phyloP scores from a whole-genome alignment of 179 eudicot species.

The Amaranthus tricolor region DNA sequence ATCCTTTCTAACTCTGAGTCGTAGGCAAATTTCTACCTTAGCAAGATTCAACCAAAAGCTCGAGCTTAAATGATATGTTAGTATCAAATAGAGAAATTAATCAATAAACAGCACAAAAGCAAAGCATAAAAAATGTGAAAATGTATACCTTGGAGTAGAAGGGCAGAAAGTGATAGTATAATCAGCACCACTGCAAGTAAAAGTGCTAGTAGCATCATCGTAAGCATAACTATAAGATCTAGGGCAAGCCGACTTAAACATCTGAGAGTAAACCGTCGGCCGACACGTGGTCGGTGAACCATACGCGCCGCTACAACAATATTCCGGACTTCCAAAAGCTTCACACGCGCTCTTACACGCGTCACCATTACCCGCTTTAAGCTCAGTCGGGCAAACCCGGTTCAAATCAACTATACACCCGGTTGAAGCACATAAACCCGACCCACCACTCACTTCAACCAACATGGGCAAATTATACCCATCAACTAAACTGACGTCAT shows the following conservation, averaged over 20 bases:
- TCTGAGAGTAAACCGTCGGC: conserved; percentile 64
- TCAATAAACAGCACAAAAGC: neutral
- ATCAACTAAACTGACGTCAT: conserved; percentile 88
- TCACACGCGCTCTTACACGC: conserved; percentile 97
- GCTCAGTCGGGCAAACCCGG: conserved; percentile 59
- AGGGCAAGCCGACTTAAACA: conserved; percentile 79
- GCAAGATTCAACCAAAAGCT: neutral
- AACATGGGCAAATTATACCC: conserved; percentile 77
- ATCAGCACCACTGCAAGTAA: conserved; percentile 74
- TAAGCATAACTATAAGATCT: conserved; percentile 91
- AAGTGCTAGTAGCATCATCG: conserved; percentile 86
- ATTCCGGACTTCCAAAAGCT: conserved; percentile 76
- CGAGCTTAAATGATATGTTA: neutral
- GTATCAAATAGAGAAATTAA: neutral
- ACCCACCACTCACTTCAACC: conserved; percentile 49
- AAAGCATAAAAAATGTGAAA: too few relatives aligned
- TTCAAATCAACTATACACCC: conserved; percentile 81
- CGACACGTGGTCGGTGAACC: conserved; percentile 66
- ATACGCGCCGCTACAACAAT: conserved; percentile 74
- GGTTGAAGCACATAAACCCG: conserved; percentile 59
- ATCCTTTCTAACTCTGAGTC: too few relatives aligned
- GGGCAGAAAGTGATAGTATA: conserved; percentile 89
- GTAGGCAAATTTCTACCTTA: neutral
- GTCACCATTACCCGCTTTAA: conserved; percentile 45
- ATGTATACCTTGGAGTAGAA: conserved; percentile 58